Percentiles rank a stretch among this genome's conserved stretches.
Evolutionary conservation across 768 basidiomycete species (phyloP).

Genomic region (Strobilomyces confusus): DNA sequence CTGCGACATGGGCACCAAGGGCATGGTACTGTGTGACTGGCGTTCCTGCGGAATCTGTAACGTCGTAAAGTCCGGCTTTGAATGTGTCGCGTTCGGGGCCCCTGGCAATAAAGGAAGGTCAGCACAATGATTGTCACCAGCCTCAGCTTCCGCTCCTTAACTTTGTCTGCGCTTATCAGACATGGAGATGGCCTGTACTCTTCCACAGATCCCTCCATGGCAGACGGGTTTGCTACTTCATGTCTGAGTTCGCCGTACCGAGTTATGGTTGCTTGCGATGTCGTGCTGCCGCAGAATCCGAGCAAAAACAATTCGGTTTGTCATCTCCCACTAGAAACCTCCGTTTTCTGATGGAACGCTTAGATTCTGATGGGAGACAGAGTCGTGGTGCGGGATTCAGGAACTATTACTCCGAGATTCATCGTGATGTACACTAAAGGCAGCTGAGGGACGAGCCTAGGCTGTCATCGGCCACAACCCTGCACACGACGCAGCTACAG

Average conservation of each 20-base stretch:
- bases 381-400: conserved; percentile 49
- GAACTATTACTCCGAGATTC: conserved; percentile 56
- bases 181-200: conserved; percentile 64
- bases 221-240: conserved; percentile 61
- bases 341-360: conserved; percentile 25
- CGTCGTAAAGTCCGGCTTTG: conserved; percentile 55
- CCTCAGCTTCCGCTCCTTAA: not conserved
- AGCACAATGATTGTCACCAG: conserved; percentile 15
- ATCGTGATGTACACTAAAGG: conserved; percentile 54
- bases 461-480: conserved; percentile 10
- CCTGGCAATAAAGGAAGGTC: conserved; percentile 53
- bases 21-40: conserved; percentile 48
- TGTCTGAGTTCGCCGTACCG: conserved; percentile 65
- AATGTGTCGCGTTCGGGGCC: conserved; percentile 52
- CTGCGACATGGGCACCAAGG: conserved; percentile 60
- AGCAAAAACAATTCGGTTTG: conserved; percentile 26
- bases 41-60: conserved; percentile 64
- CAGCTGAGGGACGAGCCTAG: conserved; percentile 21
- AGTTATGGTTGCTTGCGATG: conserved; percentile 60
- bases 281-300: conserved; percentile 35
- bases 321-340: conserved; percentile 16
- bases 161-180: conserved; percentile 29
- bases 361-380: conserved; percentile 47
- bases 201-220: conserved; percentile 53
- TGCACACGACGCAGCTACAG: conserved; percentile 17